phyloP scores from a whole-genome alignment of 495 filamentous ascomycete genomes.

The Neurospora tetrasperma region DNA sequence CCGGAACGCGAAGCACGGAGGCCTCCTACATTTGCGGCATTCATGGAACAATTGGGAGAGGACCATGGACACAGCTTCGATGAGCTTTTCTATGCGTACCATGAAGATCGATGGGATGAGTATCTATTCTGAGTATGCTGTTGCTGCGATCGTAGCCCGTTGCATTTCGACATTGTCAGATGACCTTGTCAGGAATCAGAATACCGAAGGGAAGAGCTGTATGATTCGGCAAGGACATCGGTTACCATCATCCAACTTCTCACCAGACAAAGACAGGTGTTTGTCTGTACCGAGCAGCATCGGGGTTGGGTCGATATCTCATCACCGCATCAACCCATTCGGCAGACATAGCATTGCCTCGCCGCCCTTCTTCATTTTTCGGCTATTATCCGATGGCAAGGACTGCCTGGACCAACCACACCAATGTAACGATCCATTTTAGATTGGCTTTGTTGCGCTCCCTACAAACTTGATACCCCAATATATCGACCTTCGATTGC shows the following conservation, averaged over 20 bases:
- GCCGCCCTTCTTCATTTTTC: neutral
- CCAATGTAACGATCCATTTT: neutral
- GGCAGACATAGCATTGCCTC: neutral
- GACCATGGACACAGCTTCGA: constrained; percentile 24
- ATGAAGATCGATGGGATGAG: constrained; percentile 28
- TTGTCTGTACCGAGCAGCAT: neutral
- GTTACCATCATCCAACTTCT: neutral
- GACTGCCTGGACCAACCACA: neutral
- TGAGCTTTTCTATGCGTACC: constrained; percentile 25
- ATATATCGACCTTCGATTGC: neutral
- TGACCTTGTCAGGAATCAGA: neutral
- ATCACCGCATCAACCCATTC: neutral
- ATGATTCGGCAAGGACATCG: neutral
- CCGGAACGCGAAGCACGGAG: constrained; percentile 22
- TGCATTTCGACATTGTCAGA: neutral
- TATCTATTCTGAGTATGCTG: constrained; percentile 19
- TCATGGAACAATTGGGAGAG: constrained; percentile 21
- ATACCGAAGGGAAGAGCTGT: neutral
- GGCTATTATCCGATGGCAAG: neutral
- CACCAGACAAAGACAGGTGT: neutral
- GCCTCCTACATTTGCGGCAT: constrained; percentile 21
- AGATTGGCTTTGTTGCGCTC: neutral
- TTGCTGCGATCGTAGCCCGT: neutral
- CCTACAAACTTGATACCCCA: neutral
- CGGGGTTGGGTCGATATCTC: neutral